These are phyloP conservation scores for Venturia aucupariae DNA, from an alignment of 2,329 filamentous ascomycete genomes.

Conservation along the genomic window DNA sequence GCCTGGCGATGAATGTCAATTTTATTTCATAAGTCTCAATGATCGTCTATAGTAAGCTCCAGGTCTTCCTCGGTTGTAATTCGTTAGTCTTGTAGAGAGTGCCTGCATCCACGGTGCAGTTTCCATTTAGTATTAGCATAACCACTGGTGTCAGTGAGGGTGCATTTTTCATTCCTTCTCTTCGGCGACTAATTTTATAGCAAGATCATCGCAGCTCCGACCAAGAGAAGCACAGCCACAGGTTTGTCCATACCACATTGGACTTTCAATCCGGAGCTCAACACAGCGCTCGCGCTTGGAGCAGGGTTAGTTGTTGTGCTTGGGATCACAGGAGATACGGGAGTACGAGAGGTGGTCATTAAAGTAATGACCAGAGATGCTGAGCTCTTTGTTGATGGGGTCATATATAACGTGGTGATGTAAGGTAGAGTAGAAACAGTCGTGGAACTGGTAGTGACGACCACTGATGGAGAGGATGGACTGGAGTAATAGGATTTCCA, in stretches of 20 bases:
- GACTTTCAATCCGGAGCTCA: background rate
- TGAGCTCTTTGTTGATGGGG: background rate
- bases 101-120: background rate
- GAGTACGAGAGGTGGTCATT: background rate
- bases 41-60: background rate
- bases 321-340: background rate
- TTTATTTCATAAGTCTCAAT: background rate
- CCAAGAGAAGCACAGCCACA: background rate
- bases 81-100: background rate
- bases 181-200: background rate
- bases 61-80: background rate
- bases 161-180: background rate
- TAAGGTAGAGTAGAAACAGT: background rate
- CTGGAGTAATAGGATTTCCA: background rate
- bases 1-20: background rate
- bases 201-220: background rate
- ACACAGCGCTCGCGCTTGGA: background rate
- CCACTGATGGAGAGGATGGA: background rate
- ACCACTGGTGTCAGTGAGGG: background rate
- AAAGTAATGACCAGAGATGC: background rate
- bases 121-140: background rate
- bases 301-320: background rate
- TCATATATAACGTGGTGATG: background rate
- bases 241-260: background rate
- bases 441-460: background rate